Percentiles rank a stretch among this genome's conserved stretches.
Evolutionary conservation across 2,329 filamentous ascomycete species (phyloP).

Genomic region (Diaporthe sp.): DNA sequence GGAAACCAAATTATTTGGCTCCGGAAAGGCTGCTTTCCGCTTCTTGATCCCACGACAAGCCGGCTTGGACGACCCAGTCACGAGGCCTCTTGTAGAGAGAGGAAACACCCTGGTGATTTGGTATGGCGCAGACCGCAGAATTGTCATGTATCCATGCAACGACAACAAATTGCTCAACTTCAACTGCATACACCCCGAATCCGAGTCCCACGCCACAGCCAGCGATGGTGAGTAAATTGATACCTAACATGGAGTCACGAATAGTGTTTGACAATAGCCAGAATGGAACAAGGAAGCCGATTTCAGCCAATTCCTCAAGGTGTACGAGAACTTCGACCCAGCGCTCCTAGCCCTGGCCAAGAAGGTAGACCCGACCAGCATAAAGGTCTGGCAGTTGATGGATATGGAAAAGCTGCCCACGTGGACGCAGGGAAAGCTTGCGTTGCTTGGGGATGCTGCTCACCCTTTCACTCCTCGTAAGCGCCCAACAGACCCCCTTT

Average conservation of each 20-base stretch:
- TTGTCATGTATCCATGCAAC: constrained; percentile 62
- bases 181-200: constrained; percentile 64
- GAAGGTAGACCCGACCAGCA: constrained; percentile 56
- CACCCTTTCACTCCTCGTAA: constrained; percentile 75
- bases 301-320: constrained; percentile 53
- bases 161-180: constrained; percentile 61
- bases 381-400: constrained; percentile 70
- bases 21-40: constrained; percentile 69
- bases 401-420: constrained; percentile 71
- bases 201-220: constrained; percentile 50
- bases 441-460: constrained; percentile 74
- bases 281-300: constrained; percentile 56
- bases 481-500: constrained; percentile 38
- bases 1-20: constrained; percentile 52
- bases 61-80: constrained; percentile 50
- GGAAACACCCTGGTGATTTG: constrained; percentile 52
- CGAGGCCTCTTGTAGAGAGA: constrained; percentile 48
- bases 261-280: constrained; percentile 41
- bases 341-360: constrained; percentile 53
- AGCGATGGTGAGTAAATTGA: constrained; percentile 47
- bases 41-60: constrained; percentile 61
- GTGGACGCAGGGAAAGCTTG: constrained; percentile 67
- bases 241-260: not conserved
- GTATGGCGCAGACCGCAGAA: constrained; percentile 55
- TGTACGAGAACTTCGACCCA: constrained; percentile 58